Evolutionary conservation across 1,139 yeast genomes (phyloP).

Genomic region (Lipomyces yarrowii): DNA sequence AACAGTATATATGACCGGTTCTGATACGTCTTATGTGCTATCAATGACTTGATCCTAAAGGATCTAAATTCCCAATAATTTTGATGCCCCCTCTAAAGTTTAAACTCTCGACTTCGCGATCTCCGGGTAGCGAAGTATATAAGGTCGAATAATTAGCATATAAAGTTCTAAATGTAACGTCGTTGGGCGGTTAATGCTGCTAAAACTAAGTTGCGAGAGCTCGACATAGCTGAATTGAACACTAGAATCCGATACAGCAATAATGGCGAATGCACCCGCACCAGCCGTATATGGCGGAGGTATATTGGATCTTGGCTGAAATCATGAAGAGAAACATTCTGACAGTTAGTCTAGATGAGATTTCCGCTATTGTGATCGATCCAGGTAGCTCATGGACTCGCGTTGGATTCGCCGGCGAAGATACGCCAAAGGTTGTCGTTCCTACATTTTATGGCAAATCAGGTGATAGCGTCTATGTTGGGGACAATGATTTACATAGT

Average conservation of each 20-base stretch:
- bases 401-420: slow-evolving; percentile 94
- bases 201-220: neutral
- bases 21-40: neutral
- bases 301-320: slow-evolving; percentile 32
- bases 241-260: neutral
- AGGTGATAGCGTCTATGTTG: slow-evolving; percentile 36
- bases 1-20: neutral
- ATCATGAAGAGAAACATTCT: neutral
- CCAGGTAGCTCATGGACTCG: slow-evolving; percentile 86
- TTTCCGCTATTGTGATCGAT: slow-evolving; percentile 87
- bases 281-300: slow-evolving; percentile 63
- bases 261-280: slow-evolving; percentile 38
- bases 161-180: neutral
- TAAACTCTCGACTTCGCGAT: slow-evolving; percentile 16
- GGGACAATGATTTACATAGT: slow-evolving; percentile 42
- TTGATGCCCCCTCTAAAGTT: slow-evolving; percentile 2
- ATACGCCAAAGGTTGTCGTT: slow-evolving; percentile 74
- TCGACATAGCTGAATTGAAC: neutral
- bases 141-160: neutral
- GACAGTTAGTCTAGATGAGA: slow-evolving; percentile 35
- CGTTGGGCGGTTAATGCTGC: neutral
- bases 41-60: neutral
- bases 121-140: slow-evolving; percentile 15
- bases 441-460: slow-evolving; percentile 55
- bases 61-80: neutral